These are phyloP conservation scores for Aspergillus felis DNA, from an alignment of 2,329 filamentous ascomycete genomes.

Conservation along the genomic window DNA sequence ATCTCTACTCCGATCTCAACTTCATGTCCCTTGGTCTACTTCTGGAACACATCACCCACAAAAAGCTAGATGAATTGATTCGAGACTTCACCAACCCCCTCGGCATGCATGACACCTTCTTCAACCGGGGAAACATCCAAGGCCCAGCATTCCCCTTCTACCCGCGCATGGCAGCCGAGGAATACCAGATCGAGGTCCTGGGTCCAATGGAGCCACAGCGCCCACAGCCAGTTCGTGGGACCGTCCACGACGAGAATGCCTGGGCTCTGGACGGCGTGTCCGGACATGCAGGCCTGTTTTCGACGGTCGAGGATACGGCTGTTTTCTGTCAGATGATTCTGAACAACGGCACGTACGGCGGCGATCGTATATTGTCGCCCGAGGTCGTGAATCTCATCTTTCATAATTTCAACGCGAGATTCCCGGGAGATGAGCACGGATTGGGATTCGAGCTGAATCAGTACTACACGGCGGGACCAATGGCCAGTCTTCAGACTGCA, in stretches of 20 bases:
- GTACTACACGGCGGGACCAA: slow-evolving; percentile 29
- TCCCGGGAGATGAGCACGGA: slow-evolving; percentile 25
- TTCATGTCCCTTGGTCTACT: slow-evolving; percentile 32
- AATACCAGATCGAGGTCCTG: slow-evolving; percentile 30
- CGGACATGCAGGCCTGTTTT: slow-evolving; percentile 36
- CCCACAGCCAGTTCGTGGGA: slow-evolving; percentile 37
- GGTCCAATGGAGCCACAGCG: slow-evolving; percentile 28
- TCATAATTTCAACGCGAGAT: slow-evolving; percentile 28
- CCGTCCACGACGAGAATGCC: slow-evolving; percentile 37
- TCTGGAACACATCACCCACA: slow-evolving; percentile 26
- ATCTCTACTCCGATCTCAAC: slow-evolving; percentile 34
- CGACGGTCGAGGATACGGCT: slow-evolving; percentile 29
- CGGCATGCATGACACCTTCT: slow-evolving; percentile 31
- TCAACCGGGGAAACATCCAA: slow-evolving; percentile 32
- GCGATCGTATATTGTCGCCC: slow-evolving; percentile 23
- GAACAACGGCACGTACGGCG: slow-evolving; percentile 35
- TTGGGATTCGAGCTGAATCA: slow-evolving; percentile 33
- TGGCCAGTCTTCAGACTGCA: slow-evolving; percentile 20
- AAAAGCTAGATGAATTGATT: slow-evolving; percentile 23
- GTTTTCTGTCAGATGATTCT: slow-evolving; percentile 36
- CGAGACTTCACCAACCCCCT: slow-evolving; percentile 20
- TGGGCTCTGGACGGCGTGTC: slow-evolving; percentile 33
- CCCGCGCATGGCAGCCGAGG: slow-evolving; percentile 25
- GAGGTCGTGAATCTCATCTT: slow-evolving; percentile 32
- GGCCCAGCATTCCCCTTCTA: slow-evolving; percentile 20